These are phyloP conservation scores for Wickerhamiella bombiphila DNA, from an alignment of 805 yeast genomes.

Conservation along the genomic window DNA sequence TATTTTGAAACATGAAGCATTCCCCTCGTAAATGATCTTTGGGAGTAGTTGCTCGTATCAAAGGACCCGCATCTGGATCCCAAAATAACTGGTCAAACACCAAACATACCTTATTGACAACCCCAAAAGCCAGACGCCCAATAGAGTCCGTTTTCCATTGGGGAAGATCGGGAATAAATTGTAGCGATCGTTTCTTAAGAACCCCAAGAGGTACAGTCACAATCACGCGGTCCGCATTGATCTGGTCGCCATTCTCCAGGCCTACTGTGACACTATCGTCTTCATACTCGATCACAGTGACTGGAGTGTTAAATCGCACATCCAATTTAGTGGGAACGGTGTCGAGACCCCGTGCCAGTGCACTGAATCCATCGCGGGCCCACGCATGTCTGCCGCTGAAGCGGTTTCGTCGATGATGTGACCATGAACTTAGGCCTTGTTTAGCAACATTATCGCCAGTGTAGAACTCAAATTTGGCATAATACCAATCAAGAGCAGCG, in stretches of 20 bases:
- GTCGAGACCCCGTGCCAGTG: constrained; percentile 26
- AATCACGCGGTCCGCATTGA: constrained; percentile 27
- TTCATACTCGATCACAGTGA: constrained; percentile 26
- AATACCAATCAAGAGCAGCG: constrained; percentile 27
- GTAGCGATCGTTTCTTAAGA: constrained; percentile 25
- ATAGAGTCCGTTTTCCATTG: constrained; percentile 28
- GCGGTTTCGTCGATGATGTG: constrained; percentile 28
- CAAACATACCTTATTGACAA: constrained; percentile 27
- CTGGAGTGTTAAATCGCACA: constrained; percentile 27
- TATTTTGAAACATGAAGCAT: constrained; percentile 28
- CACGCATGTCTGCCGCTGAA: constrained; percentile 28
- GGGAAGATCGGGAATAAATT: constrained; percentile 30
- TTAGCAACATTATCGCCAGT: constrained; percentile 24
- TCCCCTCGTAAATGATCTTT: constrained; percentile 23
- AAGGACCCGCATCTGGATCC: constrained; percentile 24
- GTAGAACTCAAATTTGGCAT: constrained; percentile 28
- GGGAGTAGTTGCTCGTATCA: constrained; percentile 17
- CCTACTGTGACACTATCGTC: constrained; percentile 23
- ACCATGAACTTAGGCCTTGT: constrained; percentile 28
- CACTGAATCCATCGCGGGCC: constrained; percentile 25
- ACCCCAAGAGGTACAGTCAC: constrained; percentile 30
- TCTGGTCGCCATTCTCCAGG: constrained; percentile 27
- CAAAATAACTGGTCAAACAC: constrained; percentile 27
- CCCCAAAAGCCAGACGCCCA: constrained; percentile 28
- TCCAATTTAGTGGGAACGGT: constrained; percentile 27